These are phyloP conservation scores for Willaertia magna DNA, from an alignment of 208 protist genomes.

Conservation along the genomic window DNA sequence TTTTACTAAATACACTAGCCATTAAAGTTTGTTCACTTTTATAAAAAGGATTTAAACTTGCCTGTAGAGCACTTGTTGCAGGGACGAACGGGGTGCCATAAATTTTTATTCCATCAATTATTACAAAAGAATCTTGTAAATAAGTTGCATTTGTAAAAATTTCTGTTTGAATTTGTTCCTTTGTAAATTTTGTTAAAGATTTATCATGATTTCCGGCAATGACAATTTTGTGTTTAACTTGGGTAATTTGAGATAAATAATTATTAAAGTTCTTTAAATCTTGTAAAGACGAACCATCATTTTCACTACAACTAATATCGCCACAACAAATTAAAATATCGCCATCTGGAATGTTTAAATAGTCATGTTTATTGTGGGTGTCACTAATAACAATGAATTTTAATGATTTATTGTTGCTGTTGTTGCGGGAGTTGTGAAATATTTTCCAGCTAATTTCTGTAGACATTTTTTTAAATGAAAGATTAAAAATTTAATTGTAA, in stretches of 20 bases:
- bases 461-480: no score
- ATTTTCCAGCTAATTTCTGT: no score
- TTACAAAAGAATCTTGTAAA: not conserved
- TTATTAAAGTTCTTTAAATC: no score
- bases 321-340: slow-evolving; percentile 28
- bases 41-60: no score
- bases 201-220: slow-evolving; percentile 14
- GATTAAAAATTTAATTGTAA: no score
- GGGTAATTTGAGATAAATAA: no score
- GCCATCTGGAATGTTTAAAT: slow-evolving; percentile 15
- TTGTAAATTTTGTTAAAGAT: not conserved
- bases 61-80: no score
- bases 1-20: not conserved
- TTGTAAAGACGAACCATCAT: no score
- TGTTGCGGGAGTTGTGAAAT: no score
- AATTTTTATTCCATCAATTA: not conserved
- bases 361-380: not conserved
- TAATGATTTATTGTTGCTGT: no score
- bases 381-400: not conserved
- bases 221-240: slow-evolving; percentile 29
- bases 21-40: not conserved
- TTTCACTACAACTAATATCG: slow-evolving; percentile 15
- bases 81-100: not conserved
- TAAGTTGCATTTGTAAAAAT: not conserved
- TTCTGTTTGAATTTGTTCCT: not conserved